Evolutionary conservation across 345 rosid species (phyloP).

Genomic region (Excoecaria cochinchinensis): DNA sequence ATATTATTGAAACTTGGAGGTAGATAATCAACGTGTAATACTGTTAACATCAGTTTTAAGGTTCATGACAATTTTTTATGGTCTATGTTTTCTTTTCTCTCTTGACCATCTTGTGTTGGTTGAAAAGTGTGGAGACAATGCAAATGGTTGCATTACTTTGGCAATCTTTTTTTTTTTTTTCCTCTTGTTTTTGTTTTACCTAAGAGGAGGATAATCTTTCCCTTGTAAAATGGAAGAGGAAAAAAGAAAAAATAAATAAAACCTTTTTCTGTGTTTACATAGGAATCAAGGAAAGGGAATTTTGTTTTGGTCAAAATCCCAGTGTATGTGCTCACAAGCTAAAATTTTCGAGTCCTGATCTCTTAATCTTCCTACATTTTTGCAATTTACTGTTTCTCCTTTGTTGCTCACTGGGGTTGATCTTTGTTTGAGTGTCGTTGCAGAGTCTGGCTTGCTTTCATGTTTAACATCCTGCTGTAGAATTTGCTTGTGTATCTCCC

Average conservation of each 20-base stretch:
- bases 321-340: not conserved
- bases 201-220: not conserved
- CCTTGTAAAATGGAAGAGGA: not conserved
- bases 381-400: not conserved
- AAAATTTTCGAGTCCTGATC: not conserved
- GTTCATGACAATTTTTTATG: too few species aligned
- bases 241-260: too few species aligned
- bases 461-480: not conserved
- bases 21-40: too few species aligned
- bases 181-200: not conserved
- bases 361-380: not conserved
- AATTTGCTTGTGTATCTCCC: not conserved
- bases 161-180: not conserved
- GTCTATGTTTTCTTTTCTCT: not conserved
- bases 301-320: too few species aligned
- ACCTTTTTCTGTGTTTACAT: too few species aligned
- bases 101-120: not conserved
- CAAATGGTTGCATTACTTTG: not conserved
- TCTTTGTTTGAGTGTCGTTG: not conserved
- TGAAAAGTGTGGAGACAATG: not conserved
- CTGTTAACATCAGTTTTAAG: too few species aligned
- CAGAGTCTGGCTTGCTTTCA: not conserved
- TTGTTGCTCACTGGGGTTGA: not conserved
- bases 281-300: too few species aligned
- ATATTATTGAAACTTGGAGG: too few species aligned